Evolutionary conservation across 768 basidiomycete genomes (phyloP), one percentile per base, ranked within the genome.

Genomic region (Serendipita sp.): DNA sequence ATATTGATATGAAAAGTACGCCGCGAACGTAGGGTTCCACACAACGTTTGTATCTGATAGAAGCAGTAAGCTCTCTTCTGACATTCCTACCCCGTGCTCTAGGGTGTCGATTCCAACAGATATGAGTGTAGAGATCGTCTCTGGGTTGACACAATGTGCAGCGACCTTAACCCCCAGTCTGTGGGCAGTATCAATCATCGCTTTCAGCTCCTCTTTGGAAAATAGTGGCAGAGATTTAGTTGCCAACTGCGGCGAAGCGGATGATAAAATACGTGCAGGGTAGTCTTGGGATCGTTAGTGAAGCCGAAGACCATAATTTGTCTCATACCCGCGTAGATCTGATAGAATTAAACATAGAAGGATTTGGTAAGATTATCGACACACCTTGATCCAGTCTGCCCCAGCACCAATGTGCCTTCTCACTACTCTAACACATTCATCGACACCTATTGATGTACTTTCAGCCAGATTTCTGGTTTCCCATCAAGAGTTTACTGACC

Each of bases 381-480:
- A n/a, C 64, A 81, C 80, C 77, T 85, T 84, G 66, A 86, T 82
- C 80, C 80, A 83, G 70, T 85, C 84, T 3, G 83, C 80, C 4
- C 82, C 82, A 13, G 81, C 78, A 31, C 83, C 83, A 62, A 85
- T 76, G 65, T 85, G 84, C 63, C 75, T 76, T 28, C 83, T 74
- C 3, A 83, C 81, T 13, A 78, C 82, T 64, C 75, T 76, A 42
- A 78, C 68, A 66, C 83, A 82, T 34, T 75, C 81, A 33, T 77
- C 78, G 24, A 76, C 71, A 0, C 53, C 2, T 58, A 58, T 58
- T 20, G n/a, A n/a, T 24, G 17, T 20, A 31, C 11, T 34, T n/a
- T 50, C 17, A 9, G n/a, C 9, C 17, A 5, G 24, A 9, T 20
- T 28, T 28, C 11, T n/a, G 17, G 31, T 34, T 24, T 9, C 24